Conservation (phyloP, 352 stramenopile genomes). For the Globisporangium nagaii region DNA sequence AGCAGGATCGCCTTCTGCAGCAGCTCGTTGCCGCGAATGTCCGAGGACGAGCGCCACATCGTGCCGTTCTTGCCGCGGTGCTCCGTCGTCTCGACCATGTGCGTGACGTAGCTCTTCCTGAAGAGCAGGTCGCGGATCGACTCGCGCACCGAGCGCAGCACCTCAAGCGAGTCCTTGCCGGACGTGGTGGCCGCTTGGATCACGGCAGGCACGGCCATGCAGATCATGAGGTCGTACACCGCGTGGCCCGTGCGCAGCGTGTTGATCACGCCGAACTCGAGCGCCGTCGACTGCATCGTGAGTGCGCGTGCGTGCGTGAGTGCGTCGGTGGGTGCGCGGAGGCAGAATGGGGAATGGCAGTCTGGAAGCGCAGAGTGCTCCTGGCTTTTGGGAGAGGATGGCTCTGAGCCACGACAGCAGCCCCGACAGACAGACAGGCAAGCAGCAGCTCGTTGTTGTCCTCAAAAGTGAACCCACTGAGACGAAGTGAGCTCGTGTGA, state of each 20-base stretch:
- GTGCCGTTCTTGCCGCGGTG: slow-evolving; percentile 25
- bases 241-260: slow-evolving; percentile 45
- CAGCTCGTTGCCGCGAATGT: slow-evolving; percentile 40
- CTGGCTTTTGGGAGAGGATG: no score
- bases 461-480: background rate
- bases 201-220: slow-evolving; percentile 46
- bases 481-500: background rate
- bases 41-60: slow-evolving; percentile 1
- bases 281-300: slow-evolving; percentile 20
- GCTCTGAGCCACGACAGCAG: no score
- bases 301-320: background rate
- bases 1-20: slow-evolving; percentile 50
- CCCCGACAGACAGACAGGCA: background rate
- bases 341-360: background rate
- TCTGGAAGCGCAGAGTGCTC: no score
- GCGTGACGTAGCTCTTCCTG: slow-evolving; percentile 18
- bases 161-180: slow-evolving; percentile 9
- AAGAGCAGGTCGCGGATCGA: slow-evolving; percentile 18
- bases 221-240: slow-evolving; percentile 49
- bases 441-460: background rate
- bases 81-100: slow-evolving; percentile 33
- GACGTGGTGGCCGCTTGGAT: slow-evolving; percentile 32
- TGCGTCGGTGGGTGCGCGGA: background rate
- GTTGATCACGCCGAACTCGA: slow-evolving; percentile 50
- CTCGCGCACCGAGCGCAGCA: slow-evolving; percentile 2